Base-by-base conservation (phyloP, 495 filamentous ascomycete genomes). In the Xylaria intraflava region DNA sequence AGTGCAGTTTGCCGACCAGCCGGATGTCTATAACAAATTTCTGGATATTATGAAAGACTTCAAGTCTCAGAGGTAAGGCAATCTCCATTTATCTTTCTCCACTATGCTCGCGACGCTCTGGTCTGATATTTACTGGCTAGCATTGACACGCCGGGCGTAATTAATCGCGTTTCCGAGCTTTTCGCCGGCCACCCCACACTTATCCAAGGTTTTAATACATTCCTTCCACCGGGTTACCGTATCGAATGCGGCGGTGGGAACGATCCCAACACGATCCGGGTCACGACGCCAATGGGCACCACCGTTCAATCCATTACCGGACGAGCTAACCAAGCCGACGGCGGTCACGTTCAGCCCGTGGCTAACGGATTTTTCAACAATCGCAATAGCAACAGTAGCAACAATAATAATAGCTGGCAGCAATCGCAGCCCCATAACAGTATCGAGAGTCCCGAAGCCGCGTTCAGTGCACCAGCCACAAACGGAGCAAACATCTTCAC, bases 31-130 rank as follows among this genome's bases (percentile, higher is more conserved):
- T 64, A 99, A 99, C 66, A 82, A 86, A 19, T 99, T 99, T 62
- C 72, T 99, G 47, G 93, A 99, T 59, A 99, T 99, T 46, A 99
- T 99, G 94, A 99, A 99, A 69, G 94, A 99, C 57, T 99, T 99
- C 73, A 99, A 99, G 73, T 95, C 90, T 62, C 91, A 95, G 72
- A 88, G 90, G 83, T 93, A 72, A 74, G 88, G 19, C 39, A 20
- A 16, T 39, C 49, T 55, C 31, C 44, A 60, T 42, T 45, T 45
- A 56, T 48, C 27, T 36, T 22, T 43, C 39, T 45, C 52, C 41
- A 38, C n/a, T 38, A 16, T 38, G n/a, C 17, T 45, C 52, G 24
- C 27, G 36, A 43, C 14, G 45, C 29, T 55, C 45, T 55, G 52
- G 47, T 55, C 45, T 55, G 52, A 55, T 27, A 38, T 38, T 43